Base-by-base conservation (phyloP, 495 filamentous ascomycete genomes). In the Tetracladium marchalianum region DNA sequence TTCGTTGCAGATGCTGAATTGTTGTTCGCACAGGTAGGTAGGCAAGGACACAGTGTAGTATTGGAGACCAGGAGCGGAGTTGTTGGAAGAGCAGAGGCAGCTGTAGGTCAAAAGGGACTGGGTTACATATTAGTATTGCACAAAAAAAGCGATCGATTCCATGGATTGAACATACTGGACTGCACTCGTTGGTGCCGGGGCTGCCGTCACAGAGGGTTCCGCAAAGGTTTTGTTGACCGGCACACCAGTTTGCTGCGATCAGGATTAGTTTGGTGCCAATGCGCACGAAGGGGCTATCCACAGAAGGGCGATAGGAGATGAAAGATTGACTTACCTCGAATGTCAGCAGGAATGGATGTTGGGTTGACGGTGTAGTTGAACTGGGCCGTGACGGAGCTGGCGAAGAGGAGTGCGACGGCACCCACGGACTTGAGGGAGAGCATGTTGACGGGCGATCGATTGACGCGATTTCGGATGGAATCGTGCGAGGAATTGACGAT, bases 11-110 rank as follows among this genome's bases (percentile, higher is more conserved):
- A 65, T 43, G 1, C 33, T 31, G 43, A 60, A 61, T 18, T 60
- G 48, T 43, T 56, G 44, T 42, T 62, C 55, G 54, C 65, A 68
- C 45, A 66, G 59, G 50, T 61, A 66, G 56, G 63, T 62, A 36
- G 63, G 63, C 52, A 68, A 53, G 12, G 62, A 60, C 32, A 59
- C 55, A 39, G 33, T 35, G 49, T 61, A 68, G 36, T 55, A 41
- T 36, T 59, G 56, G 51, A 68, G 56, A 36, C 65, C 62, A 13
- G 65, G 65, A 5, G 44, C 24, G 31, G 56, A 58, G 42, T 50
- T 46, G 35, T 55, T 52, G 45, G 62, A 49, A 11, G 53, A 35
- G 53, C 65, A 68, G 24, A 55, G 55, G 43, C 65, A 68, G 37
- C 41, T 47, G 43, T 54, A 68, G 52, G 57, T 53, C 36, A 68